Percentiles rank a stretch among this genome's conserved stretches.
Evolutionary conservation across 2,329 filamentous ascomycete species (phyloP).

Genomic region (Westerdykella aurantiaca): DNA sequence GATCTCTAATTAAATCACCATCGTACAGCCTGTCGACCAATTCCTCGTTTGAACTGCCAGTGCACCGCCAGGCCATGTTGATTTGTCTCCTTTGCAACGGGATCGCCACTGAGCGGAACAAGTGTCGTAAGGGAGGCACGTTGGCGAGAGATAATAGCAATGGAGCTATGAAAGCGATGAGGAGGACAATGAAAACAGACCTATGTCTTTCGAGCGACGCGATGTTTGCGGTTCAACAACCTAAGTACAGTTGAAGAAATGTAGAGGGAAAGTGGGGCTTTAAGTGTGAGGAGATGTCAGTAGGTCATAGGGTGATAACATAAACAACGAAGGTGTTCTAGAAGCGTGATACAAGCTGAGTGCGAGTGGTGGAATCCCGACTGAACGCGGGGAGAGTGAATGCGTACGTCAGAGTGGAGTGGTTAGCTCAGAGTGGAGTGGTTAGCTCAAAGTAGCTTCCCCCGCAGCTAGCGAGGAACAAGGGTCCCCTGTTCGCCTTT

Average conservation of each 20-base stretch:
- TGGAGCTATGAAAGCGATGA: conserved; percentile 15
- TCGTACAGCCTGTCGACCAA: conserved; percentile 72
- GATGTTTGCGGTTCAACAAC: too few species aligned
- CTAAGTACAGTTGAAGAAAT: too few species aligned
- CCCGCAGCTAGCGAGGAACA: neutral
- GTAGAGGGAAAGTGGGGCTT: too few species aligned
- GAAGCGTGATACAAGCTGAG: too few species aligned
- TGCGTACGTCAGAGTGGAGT: too few species aligned
- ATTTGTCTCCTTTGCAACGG: conserved; percentile 6
- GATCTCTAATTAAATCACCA: conserved; percentile 66
- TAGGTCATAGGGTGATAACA: too few species aligned
- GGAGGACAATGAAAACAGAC: conserved; percentile 2
- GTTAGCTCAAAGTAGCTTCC: too few species aligned
- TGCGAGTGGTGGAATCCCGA: too few species aligned
- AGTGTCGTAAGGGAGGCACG: conserved; percentile 15
- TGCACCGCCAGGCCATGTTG: conserved; percentile 86
- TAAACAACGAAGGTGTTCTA: too few species aligned
- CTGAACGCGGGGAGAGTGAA: too few species aligned
- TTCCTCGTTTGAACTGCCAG: conserved; percentile 65
- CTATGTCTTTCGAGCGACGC: neutral
- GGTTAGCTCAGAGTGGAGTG: too few species aligned
- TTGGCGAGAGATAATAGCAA: conserved; percentile 13
- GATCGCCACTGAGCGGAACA: conserved; percentile 17
- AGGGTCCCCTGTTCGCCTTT: neutral
- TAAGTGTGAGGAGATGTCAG: too few species aligned